Base-by-base conservation (phyloP, 2,329 filamentous ascomycete species). In the Colletotrichum karsti region DNA sequence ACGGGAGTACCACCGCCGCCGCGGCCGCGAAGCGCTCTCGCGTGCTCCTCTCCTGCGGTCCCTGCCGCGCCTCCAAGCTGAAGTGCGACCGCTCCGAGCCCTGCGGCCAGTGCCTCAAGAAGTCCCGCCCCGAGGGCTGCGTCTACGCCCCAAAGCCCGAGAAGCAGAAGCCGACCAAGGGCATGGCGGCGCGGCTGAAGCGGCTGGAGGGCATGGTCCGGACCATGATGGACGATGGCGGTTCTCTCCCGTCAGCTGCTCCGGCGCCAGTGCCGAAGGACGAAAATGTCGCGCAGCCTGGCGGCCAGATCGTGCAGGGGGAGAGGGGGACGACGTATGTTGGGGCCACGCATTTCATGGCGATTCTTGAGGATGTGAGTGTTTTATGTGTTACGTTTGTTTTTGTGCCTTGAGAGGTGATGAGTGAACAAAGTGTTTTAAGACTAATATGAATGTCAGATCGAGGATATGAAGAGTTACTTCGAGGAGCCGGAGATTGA, bases 261-360 rank as follows among this genome's bases (percentile, higher is more conserved):
- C 60, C 56, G 0, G 20, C 46, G 33, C 7, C 20, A 10, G 18
- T 24, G 7, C n/a, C 33, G 10, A 24, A 39, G 61, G 60, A 67
- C 44, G 22, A 68, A 41, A 46, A 51, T 57, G 46, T 72, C 70
- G 62, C 64, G 67, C 61, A 72, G 39, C 69, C 74, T 10, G 74
- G 66, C 42, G 84, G 81, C 0, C 80, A 85, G 59, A 79, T 88
- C 7, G 78, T 88, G 20, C 76, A 79, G 22, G 79, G 82, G 3
- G 74, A 80, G 37, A 76, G 77, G 56, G 80, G 79, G 9, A 83
- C 81, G 44, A 86, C 83, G 5, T 90, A 88, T 70, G 83, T 90
- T 5, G 87, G 88, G 1, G 87, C 87, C 4, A 89, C 87, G 48
- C 87, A 90, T 67, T 88, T 87, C 70, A 85, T 88, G 79, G 87